Evolutionary conservation across 345 rosid species (phyloP).

Genomic region (Heritiera fomes): DNA sequence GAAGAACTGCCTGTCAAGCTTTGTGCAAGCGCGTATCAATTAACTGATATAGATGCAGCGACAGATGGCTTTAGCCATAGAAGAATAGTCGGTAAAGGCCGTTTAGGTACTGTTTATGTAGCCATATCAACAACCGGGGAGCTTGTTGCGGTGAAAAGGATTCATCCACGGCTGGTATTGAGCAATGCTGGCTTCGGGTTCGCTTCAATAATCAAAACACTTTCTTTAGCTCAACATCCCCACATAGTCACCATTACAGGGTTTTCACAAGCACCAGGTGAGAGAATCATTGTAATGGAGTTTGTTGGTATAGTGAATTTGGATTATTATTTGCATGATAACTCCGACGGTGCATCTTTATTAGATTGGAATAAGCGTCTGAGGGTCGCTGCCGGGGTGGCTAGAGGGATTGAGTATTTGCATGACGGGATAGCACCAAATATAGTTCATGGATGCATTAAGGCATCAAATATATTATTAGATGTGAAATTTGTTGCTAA

Average conservation of each 20-base stretch:
- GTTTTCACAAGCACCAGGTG: conserved; percentile 83
- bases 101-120: conserved; percentile 67
- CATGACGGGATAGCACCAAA: conserved; percentile 54
- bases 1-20: conserved; percentile 36
- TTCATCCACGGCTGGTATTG: conserved; percentile 65
- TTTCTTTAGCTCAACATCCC: conserved; percentile 66
- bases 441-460: conserved; percentile 64
- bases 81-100: conserved; percentile 62
- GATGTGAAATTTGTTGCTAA: conserved; percentile 50
- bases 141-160: conserved; percentile 70
- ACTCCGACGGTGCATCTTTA: conserved; percentile 43
- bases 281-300: conserved; percentile 65
- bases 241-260: conserved; percentile 68
- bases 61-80: conserved; percentile 66
- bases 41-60: conserved; percentile 68
- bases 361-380: conserved; percentile 67
- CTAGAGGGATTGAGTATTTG: conserved; percentile 69
- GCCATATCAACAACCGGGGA: conserved; percentile 43
- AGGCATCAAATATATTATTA: conserved; percentile 64
- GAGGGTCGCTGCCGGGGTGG: conserved; percentile 65
- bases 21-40: conserved; percentile 38
- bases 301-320: conserved; percentile 51
- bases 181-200: conserved; percentile 75
- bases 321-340: conserved; percentile 54
- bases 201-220: conserved; percentile 51